Evolutionary conservation across 2,329 filamentous ascomycete genomes (phyloP).

Genomic region (Botrytis elliptica): DNA sequence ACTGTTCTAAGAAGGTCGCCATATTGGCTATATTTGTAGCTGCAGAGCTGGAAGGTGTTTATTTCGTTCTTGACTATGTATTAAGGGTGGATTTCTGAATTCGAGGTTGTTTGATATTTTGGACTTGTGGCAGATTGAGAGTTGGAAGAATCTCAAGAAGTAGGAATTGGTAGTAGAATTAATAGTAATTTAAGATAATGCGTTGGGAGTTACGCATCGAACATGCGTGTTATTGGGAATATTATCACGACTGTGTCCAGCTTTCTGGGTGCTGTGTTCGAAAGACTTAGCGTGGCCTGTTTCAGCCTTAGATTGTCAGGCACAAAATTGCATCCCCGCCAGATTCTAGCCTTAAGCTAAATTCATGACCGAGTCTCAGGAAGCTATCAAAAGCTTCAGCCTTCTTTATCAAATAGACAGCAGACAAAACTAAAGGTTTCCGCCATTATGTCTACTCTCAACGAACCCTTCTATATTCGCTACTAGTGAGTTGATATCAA

Average conservation of each 20-base stretch:
- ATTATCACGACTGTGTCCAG: constrained; percentile 23
- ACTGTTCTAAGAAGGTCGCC: constrained; percentile 90
- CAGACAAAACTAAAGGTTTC: constrained; percentile 5
- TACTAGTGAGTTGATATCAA: constrained; percentile 74
- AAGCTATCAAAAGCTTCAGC: constrained; percentile 29
- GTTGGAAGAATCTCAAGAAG: constrained; percentile 22
- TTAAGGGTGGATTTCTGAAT: constrained; percentile 25
- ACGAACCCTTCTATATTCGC: constrained; percentile 84
- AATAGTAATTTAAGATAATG: constrained; percentile 27
- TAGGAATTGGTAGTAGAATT: constrained; percentile 23
- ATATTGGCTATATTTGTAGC: constrained; percentile 55
- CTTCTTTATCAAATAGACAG: constrained; percentile 22
- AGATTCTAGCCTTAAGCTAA: constrained; percentile 17
- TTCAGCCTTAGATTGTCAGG: constrained; percentile 20
- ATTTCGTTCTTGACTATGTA: constrained; percentile 25
- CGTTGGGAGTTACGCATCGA: constrained; percentile 32
- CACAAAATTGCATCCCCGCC: constrained; percentile 6
- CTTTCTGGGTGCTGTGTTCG: constrained; percentile 23
- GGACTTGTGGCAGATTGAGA: constrained; percentile 20
- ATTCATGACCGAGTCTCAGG: not conserved
- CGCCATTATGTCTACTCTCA: constrained; percentile 44
- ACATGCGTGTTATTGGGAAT: constrained; percentile 18
- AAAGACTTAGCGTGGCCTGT: constrained; percentile 21
- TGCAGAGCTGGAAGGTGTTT: constrained; percentile 28
- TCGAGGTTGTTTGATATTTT: constrained; percentile 24